Evolutionary conservation across 192 early-diverging fungal genomes (phyloP).

Genomic region (Coemansia sp.): DNA sequence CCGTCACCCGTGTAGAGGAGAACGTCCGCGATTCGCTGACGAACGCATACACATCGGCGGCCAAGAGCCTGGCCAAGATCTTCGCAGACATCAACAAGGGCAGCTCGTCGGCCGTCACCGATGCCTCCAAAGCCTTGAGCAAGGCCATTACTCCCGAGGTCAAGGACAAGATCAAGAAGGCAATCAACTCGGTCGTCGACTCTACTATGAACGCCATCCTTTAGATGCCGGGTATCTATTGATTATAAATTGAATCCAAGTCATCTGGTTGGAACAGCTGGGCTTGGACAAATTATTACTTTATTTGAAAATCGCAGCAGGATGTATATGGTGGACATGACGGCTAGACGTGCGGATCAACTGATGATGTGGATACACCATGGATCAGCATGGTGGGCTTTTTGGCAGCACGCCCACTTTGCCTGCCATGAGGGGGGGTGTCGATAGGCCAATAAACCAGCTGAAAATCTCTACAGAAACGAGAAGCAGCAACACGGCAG

Average conservation of each 20-base stretch:
- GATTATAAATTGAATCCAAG: no score
- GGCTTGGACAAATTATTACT: no score
- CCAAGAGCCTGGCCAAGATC: slow-evolving; percentile 27
- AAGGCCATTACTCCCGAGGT: slow-evolving; percentile 48
- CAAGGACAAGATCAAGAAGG: slow-evolving; percentile 46
- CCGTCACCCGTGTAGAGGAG: slow-evolving; percentile 26
- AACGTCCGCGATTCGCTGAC: slow-evolving; percentile 8
- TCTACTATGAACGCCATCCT: slow-evolving; percentile 37
- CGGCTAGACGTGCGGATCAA: background rate
- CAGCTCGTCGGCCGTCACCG: slow-evolving; percentile 28
- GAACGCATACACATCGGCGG: slow-evolving; percentile 8
- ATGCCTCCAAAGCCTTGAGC: slow-evolving; percentile 21
- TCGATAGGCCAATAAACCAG: no score
- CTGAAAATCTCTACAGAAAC: no score
- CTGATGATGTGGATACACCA: no score
- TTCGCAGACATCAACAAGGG: slow-evolving; percentile 31
- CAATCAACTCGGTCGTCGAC: slow-evolving; percentile 33
- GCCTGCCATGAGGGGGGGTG: no score
- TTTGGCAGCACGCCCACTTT: no score
- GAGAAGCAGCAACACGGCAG: no score
- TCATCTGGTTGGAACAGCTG: no score
- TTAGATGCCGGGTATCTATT: no score
- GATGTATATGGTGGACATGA: background rate
- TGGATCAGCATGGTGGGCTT: no score
- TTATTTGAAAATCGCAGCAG: no score